A percentile compares a stretch with the other conserved stretches of the same genome.
These are phyloP conservation scores for Cicer bijugum DNA, from an alignment of 306 rosid genomes.

Conservation along the genomic window DNA sequence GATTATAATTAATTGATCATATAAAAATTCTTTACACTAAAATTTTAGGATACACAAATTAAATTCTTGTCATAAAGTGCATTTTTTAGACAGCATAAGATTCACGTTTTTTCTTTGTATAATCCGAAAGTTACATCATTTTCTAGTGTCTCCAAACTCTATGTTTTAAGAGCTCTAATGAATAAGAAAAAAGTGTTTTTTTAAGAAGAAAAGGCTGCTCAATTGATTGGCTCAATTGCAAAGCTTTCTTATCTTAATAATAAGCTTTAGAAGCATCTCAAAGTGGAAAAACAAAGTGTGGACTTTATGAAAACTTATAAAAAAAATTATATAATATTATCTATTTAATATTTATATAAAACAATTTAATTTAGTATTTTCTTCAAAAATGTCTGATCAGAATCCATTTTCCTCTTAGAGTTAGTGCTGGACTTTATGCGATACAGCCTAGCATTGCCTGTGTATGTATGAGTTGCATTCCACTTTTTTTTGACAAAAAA, in stretches of 20 bases:
- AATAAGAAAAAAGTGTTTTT: too few relatives aligned
- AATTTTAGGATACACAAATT: too few relatives aligned
- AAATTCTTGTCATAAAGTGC: too few relatives aligned
- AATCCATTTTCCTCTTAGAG: background rate
- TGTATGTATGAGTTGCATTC: background rate
- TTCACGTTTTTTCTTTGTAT: too few relatives aligned
- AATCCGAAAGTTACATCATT: too few relatives aligned
- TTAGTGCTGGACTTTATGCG: background rate
- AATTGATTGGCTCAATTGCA: too few relatives aligned
- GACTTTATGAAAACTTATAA: background rate
- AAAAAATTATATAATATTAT: background rate
- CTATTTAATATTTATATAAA: background rate
- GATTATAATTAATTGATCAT: too few relatives aligned
- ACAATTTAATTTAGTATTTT: background rate
- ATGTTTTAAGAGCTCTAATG: too few relatives aligned
- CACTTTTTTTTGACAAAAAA: background rate
- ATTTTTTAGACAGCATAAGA: too few relatives aligned
- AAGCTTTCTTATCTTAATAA: background rate
- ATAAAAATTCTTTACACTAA: too few relatives aligned
- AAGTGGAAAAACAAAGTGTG: background rate
- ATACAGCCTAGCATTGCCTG: background rate
- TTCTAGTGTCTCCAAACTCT: too few relatives aligned
- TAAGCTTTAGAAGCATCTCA: background rate
- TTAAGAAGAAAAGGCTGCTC: too few relatives aligned
- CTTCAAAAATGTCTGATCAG: background rate